Base-by-base conservation (phyloP, 805 yeast genomes). In the Cyberlindnera maclurae region DNA sequence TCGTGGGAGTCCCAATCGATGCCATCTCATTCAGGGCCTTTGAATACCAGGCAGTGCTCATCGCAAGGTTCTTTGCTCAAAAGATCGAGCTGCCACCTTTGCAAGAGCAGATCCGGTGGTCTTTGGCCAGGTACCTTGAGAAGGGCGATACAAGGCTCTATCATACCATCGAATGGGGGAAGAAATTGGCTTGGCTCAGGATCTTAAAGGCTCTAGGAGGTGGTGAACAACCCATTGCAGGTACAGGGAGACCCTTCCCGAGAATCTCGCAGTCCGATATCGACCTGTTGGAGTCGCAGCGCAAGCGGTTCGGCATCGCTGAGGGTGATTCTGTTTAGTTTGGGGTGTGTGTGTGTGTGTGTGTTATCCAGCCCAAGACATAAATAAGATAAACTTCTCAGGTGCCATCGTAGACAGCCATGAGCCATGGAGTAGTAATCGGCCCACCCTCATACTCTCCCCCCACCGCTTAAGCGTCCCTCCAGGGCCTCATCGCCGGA, bases 1-100 rank as follows among this genome's bases (percentile, higher is more conserved):
- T 60, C 38, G 58, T 64, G 7, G 70, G 71, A 7, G 55, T 58
- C 5, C 62, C 65, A 34, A 53, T 58, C 1, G 67, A 64, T 26
- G 69, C 65, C 2, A 51, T 67, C 20, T 58, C 67, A 0, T 65
- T 66, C 45, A 52, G 66, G 33, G 64, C 59, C 2, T 67, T 62
- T 47, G 71, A 67, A 43, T 65, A 57, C 49, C 72, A 67, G 44
- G 65, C 68, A 1, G 59, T 62, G 1, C 39, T 60, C 12, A 61
- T 62, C 1, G 51, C 69, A 2, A 44, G 68, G 24, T 56, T 55
- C 31, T 50, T 58, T 29, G 48, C 62, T 1, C 65, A 63, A 5
- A 52, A 60, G 40, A 48, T 55, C 2, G 31, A 44, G 4, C 42
- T 64, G 6, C 70, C 70, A 4, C 31, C 58, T 4, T 26, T 40